Base-by-base conservation (phyloP, 2,329 filamentous ascomycete species). In the Fonsecaea pedrosoi region DNA sequence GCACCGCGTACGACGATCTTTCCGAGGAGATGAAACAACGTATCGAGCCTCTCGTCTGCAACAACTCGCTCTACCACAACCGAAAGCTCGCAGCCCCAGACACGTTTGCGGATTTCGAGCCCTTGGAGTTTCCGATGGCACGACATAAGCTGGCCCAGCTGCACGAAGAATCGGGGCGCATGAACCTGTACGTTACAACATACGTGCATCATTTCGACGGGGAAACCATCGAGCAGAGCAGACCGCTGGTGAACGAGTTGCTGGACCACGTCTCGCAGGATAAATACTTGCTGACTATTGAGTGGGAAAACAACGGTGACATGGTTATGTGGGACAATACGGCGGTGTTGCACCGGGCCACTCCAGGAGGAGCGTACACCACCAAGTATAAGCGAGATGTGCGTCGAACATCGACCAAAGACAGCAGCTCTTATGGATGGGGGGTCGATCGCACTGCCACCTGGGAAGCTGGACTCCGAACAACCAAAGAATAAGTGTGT, bases 321-420 rank as follows among this genome's bases (percentile, higher is more conserved):
- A 60, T 60, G 58, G 58, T 60, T 9, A 60, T 60, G 58, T 60
- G 58, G 58, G 58, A 60, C 18, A 60, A 60, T 40, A 60, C 58
- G 6, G 58, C 58, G 12, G 58, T 60, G 4, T 34, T 60, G 45
- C 58, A 60, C 42, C 58, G 58, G 4, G 58, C 58, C 8, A 60
- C 58, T 6, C 40, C 40, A 6, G 58, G 58, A n/a, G 40, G 40
- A 37, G 58, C 25, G 12, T 60, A 59, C 32, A 57, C 38, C 9
- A 40, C 34, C 34, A 57, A 57, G 15, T 57, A 57, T 57, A 57
- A 37, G 13, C 54, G 54, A 12, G 54, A 57, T 25, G 25, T 57
- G 34, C 54, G 54, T 57, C 54, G 54, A 10, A 57, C 54, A 3
- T 37, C 34, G 6, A 37, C 34, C 21, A 37, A 57, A 21, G 54